These are phyloP conservation scores for Fraxinus velutina DNA, from an alignment of 305 asterid species.

Conservation along the genomic window DNA sequence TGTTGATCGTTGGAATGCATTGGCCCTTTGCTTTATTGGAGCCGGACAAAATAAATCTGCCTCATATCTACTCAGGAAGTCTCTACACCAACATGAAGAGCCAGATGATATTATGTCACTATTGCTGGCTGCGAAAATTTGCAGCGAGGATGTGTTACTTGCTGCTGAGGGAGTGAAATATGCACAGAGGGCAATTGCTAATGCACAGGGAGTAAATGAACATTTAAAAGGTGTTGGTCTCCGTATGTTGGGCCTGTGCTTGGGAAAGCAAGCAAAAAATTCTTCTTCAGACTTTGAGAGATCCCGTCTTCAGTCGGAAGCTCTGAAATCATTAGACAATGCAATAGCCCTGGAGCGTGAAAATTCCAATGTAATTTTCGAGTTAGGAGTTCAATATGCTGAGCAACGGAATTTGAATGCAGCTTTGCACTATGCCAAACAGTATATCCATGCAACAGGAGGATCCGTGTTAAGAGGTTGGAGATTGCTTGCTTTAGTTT, in stretches of 20 bases:
- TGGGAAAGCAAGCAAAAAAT: constrained; percentile 78
- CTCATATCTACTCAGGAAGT: constrained; percentile 67
- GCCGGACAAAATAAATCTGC: constrained; percentile 64
- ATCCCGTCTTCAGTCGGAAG: constrained; percentile 86
- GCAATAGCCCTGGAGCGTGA: constrained; percentile 71
- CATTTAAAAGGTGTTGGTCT: constrained; percentile 84
- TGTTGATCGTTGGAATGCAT: constrained; percentile 71
- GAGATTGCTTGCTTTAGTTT: constrained; percentile 85
- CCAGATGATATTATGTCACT: constrained; percentile 76
- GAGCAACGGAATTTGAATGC: constrained; percentile 80
- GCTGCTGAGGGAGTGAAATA: constrained; percentile 85
- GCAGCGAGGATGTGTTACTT: constrained; percentile 65
- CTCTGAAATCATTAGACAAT: constrained; percentile 72
- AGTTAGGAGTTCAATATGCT: constrained; percentile 79
- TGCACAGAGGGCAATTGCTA: constrained; percentile 66
- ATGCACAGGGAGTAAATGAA: constrained; percentile 50
- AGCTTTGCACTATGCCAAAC: constrained; percentile 76
- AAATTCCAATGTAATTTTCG: constrained; percentile 68
- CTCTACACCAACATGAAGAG: constrained; percentile 69
- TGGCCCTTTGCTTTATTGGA: constrained; percentile 75
- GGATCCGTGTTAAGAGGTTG: constrained; percentile 83
- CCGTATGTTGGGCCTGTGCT: constrained; percentile 79
- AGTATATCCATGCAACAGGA: constrained; percentile 83
- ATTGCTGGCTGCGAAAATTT: constrained; percentile 76
- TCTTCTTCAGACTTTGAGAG: constrained; percentile 88